Conservation (phyloP, 2,329 filamentous ascomycete species). For the Claviceps digitariae region DNA sequence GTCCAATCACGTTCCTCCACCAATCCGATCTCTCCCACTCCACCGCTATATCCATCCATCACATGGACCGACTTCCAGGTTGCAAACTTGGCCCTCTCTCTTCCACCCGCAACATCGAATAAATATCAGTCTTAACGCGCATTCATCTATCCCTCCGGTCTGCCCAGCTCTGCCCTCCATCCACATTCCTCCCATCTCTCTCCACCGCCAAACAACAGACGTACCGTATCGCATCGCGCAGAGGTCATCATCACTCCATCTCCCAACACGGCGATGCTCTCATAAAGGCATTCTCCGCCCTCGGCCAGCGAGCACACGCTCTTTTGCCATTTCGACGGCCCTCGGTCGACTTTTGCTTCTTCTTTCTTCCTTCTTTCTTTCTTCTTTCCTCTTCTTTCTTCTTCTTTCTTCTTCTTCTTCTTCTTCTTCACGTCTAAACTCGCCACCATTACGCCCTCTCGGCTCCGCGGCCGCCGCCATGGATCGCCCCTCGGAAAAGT, state of each 20-base stretch:
- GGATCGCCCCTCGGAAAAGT: constrained; percentile 18
- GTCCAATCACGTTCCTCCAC: neutral
- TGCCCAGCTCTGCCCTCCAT: too few species aligned
- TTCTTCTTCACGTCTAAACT: neutral
- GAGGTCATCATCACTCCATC: neutral
- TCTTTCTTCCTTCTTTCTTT: too few species aligned
- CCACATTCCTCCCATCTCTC: neutral
- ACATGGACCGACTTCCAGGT: neutral
- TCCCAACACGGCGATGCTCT: neutral
- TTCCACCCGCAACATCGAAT: neutral
- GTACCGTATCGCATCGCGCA: neutral
- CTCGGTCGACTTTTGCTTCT: neutral
- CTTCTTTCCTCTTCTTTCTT: neutral
- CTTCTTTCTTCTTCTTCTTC: neutral
- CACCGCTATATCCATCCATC: neutral
- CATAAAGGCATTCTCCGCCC: neutral
- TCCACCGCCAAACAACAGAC: too few species aligned
- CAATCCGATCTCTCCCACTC: neutral
- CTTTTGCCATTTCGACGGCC: neutral
- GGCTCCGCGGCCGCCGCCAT: constrained; percentile 9
- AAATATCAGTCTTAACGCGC: neutral
- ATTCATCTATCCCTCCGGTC: neutral
- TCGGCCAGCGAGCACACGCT: neutral
- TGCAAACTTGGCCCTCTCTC: neutral
- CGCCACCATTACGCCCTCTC: neutral